Evolutionary conservation across 2,329 filamentous ascomycete genomes (phyloP), one percentile per base, ranked within the genome.

Genomic region (Alternaria postmessia): DNA sequence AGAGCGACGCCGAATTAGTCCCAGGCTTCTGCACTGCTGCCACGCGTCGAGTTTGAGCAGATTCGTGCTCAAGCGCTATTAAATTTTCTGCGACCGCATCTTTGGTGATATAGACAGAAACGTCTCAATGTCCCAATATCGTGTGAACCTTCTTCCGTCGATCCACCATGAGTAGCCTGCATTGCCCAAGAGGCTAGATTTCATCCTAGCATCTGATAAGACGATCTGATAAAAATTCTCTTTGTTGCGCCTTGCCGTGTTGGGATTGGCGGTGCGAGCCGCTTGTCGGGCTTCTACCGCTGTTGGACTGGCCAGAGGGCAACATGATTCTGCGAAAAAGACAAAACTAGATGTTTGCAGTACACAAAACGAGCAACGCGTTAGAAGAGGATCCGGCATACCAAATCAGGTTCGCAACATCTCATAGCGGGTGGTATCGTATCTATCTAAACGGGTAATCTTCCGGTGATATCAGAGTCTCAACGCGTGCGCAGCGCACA

Each of bases 151-250:
- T 49, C 20, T 36, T 36, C 46, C 32, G 46, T 34, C 16, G 20
- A 49, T 34, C 46, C 30, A 49, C 30, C 14, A 36, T 49, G 7
- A 36, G 14, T 38, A 36, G 46, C 30, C 18, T 36, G 14, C 1
- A 16, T 36, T 48, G 7, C 20, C 41, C 7, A 2, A 22, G 14
- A 16, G 46, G 46, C 46, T 36, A 34, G 46, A 24, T 24, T 22
- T 34, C 20, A 24, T 24, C 4, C 34, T n/a, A 38, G 2, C 20
- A 22, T 20, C 30, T 36, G 46, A 48, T 48, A 48, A 48, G 46
- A 48, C n/a, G 46, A 48, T 48, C 46, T 34, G 46, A 48, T 48
- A 48, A 48, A 48, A 48, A 32, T 48, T 24, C 38, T 48, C 30
- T 48, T 20, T 14, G 11, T 22, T 22, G 18, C 46, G 16, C 46